Percentiles rank a stretch among this genome's conserved stretches.
Conservation (phyloP, 176 grass and related monocot species). For the Cymbopogon citratus region DNA sequence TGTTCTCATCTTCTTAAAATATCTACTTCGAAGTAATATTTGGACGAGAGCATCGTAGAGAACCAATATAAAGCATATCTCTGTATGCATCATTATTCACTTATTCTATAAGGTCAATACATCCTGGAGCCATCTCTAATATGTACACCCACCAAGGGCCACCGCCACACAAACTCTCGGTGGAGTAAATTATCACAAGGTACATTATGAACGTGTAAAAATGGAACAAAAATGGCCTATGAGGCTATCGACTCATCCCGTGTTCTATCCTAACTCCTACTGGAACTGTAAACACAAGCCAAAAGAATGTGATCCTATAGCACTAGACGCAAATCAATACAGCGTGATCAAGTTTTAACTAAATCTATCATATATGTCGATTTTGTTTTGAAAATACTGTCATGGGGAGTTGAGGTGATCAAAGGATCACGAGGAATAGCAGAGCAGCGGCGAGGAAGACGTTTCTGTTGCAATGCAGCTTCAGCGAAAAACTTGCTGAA, state of each 20-base stretch:
- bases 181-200: constrained; percentile 4
- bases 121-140: constrained; percentile 15
- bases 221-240: constrained; percentile 24
- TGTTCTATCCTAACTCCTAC: constrained; percentile 39
- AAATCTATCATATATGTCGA: neutral
- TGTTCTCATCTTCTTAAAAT: neutral
- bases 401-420: constrained; percentile 12
- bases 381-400: neutral
- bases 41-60: neutral
- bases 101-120: constrained; percentile 2
- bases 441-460: constrained; percentile 7
- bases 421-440: constrained; percentile 32
- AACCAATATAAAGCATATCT: neutral
- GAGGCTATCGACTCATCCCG: neutral
- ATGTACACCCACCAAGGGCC: constrained; percentile 12
- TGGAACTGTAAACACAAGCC: constrained; percentile 11
- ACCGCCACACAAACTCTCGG: constrained; percentile 22
- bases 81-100: neutral
- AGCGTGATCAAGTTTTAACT: neutral
- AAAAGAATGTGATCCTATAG: constrained; percentile 29
- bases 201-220: constrained; percentile 12
- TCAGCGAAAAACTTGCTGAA: constrained; percentile 18
- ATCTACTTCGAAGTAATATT: neutral
- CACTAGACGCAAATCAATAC: neutral
- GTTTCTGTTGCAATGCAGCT: neutral